These are phyloP conservation scores for Mucor circinelloides DNA, from an alignment of 371 early-diverging fungal genomes.

Conservation along the genomic window DNA sequence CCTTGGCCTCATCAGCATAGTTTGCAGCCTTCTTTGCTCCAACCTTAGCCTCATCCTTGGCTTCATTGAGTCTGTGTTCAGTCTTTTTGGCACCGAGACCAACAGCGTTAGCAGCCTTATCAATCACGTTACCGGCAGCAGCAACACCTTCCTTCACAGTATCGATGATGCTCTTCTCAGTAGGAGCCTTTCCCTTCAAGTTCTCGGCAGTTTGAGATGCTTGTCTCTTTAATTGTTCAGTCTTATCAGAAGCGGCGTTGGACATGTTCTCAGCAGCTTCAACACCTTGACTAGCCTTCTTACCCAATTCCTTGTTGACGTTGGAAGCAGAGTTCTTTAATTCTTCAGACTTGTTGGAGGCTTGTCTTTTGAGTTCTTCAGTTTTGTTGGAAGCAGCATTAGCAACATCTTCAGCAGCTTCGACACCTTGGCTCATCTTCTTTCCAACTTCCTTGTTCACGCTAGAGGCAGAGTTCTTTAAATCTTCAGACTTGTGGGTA, in stretches of 20 bases:
- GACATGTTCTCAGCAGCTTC: slow-evolving; percentile 17
- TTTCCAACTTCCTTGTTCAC: slow-evolving; percentile 23
- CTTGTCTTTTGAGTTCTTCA: slow-evolving; percentile 12
- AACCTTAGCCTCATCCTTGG: slow-evolving; percentile 21
- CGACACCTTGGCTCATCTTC: slow-evolving; percentile 12
- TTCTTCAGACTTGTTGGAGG: not conserved
- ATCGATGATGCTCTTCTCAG: slow-evolving; percentile 21
- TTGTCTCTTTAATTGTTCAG: slow-evolving; percentile 10
- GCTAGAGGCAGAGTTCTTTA: slow-evolving; percentile 9
- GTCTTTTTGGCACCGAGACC: slow-evolving; percentile 29
- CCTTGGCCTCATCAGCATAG: slow-evolving; percentile 16
- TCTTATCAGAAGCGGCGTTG: slow-evolving; percentile 8
- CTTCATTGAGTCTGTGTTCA: slow-evolving; percentile 14
- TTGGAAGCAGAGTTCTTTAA: slow-evolving; percentile 4
- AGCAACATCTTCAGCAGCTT: slow-evolving; percentile 12
- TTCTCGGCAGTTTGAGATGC: slow-evolving; percentile 7
- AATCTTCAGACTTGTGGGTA: not conserved
- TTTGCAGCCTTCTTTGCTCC: slow-evolving; percentile 16
- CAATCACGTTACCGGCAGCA: slow-evolving; percentile 16
- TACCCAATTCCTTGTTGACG: slow-evolving; percentile 9
- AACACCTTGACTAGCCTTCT: slow-evolving; percentile 8
- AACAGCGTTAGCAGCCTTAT: slow-evolving; percentile 27
- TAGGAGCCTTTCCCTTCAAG: slow-evolving; percentile 7
- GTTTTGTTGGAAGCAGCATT: slow-evolving; percentile 15
- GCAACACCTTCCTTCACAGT: slow-evolving; percentile 26